These are phyloP conservation scores for Xylariaceae sp. DNA, from an alignment of 2,329 filamentous ascomycete genomes.

Conservation along the genomic window DNA sequence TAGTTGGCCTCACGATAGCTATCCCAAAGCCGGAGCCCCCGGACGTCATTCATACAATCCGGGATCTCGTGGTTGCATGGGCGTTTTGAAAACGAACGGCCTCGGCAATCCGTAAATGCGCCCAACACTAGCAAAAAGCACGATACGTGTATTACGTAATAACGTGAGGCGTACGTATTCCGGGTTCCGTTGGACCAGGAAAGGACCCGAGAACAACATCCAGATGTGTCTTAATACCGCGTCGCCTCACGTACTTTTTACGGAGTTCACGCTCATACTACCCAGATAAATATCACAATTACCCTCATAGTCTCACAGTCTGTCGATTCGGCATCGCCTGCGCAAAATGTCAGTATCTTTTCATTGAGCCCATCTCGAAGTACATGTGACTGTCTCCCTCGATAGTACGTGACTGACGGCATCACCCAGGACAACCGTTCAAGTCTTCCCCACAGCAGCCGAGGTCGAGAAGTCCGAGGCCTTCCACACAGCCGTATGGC, in stretches of 20 bases:
- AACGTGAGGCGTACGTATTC: too few species aligned
- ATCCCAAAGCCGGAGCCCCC: not conserved
- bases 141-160: too few species aligned
- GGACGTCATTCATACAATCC: too few species aligned
- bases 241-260: too few species aligned
- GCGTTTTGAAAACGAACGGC: too few species aligned
- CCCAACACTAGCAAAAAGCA: too few species aligned
- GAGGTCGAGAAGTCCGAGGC: slow-evolving; percentile 51
- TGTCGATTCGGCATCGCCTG: not conserved
- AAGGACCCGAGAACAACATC: too few species aligned
- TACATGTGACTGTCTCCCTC: not conserved
- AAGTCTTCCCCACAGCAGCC: slow-evolving; percentile 25
- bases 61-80: too few species aligned
- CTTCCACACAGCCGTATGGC: slow-evolving; percentile 62
- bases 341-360: not conserved
- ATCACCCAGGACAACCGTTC: slow-evolving; percentile 5
- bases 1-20: not conserved
- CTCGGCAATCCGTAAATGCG: too few species aligned
- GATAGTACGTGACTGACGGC: not conserved
- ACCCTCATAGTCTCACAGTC: not conserved
- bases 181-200: too few species aligned
- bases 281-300: not conserved
- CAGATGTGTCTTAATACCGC: too few species aligned
- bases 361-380: not conserved
- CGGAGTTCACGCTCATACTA: not conserved